Conservation (phyloP, 176 grass and related monocot genomes). For the Oryza glaberrima region DNA sequence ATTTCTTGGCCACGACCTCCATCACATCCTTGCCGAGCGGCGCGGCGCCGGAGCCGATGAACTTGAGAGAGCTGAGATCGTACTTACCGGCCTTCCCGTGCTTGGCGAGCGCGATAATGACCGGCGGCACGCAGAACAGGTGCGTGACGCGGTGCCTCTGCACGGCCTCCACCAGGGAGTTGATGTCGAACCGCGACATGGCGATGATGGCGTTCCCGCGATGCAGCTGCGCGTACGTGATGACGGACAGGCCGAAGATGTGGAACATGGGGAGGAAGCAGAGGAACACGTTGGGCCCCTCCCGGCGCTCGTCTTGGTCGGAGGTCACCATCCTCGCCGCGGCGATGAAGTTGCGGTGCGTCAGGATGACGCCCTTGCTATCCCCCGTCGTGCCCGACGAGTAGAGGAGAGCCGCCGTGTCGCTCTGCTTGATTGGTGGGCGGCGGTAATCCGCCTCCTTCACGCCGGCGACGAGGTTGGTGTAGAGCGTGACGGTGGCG, state of each 20-base stretch:
- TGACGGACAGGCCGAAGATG: constrained; percentile 76
- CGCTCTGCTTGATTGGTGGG: constrained; percentile 53
- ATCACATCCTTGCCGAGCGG: constrained; percentile 96
- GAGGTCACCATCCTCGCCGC: constrained; percentile 55
- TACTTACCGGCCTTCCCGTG: constrained; percentile 58
- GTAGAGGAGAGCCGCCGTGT: constrained; percentile 79
- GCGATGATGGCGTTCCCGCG: constrained; percentile 70
- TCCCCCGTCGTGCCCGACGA: constrained; percentile 90
- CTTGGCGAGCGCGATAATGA: constrained; percentile 93
- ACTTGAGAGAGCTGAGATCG: constrained; percentile 74
- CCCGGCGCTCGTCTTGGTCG: constrained; percentile 70
- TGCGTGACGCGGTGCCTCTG: constrained; percentile 64
- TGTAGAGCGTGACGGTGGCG: constrained; percentile 49
- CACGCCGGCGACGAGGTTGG: constrained; percentile 55
- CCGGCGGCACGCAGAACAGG: constrained; percentile 83
- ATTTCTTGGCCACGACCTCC: constrained; percentile 72
- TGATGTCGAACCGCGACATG: constrained; percentile 79
- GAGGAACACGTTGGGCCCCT: constrained; percentile 73
- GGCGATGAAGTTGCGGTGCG: constrained; percentile 84
- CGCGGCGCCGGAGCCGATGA: constrained; percentile 83
- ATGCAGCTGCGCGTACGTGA: constrained; percentile 75
- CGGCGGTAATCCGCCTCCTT: constrained; percentile 48
- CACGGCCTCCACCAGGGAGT: constrained; percentile 54
- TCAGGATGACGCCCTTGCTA: constrained; percentile 95
- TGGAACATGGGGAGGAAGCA: constrained; percentile 99